phyloP scores from a whole-genome alignment of 495 filamentous ascomycete genomes.

The Saxispiralis lemnorum region DNA sequence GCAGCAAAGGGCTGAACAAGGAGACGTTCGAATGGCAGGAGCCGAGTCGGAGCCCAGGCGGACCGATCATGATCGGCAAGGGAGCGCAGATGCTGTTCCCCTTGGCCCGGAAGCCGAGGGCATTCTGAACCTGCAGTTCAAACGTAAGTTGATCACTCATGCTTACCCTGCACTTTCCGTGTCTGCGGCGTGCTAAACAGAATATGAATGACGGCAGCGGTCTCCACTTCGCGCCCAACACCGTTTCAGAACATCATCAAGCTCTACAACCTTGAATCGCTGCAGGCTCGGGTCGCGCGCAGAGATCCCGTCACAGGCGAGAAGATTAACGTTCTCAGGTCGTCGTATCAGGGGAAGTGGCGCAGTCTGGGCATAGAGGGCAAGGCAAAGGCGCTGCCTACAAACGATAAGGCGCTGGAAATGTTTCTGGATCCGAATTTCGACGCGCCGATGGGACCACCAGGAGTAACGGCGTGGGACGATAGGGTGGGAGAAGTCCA shows the following conservation, averaged over 20 bases:
- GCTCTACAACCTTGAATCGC: constrained; percentile 39
- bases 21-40: constrained; percentile 5
- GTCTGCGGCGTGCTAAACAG: background rate
- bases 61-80: constrained; percentile 27
- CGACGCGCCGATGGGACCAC: constrained; percentile 19
- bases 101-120: background rate
- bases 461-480: constrained; percentile 47
- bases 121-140: constrained; percentile 10
- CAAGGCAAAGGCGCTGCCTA: constrained; percentile 34
- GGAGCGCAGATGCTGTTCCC: background rate
- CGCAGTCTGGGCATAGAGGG: constrained; percentile 45
- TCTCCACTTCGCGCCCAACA: constrained; percentile 32
- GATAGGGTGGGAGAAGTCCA: constrained; percentile 46
- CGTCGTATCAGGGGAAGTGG: constrained; percentile 57
- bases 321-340: constrained; percentile 57
- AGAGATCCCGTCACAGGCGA: constrained; percentile 46
- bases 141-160: constrained; percentile 20
- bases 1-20: background rate
- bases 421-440: constrained; percentile 44
- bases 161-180: background rate
- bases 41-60: constrained; percentile 17
- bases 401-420: constrained; percentile 23
- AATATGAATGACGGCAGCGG: constrained; percentile 19
- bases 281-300: constrained; percentile 47
- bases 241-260: constrained; percentile 45